These are phyloP conservation scores for Skeletonema menzelii DNA, from an alignment of 108 stramenopile genomes.

Conservation along the genomic window DNA sequence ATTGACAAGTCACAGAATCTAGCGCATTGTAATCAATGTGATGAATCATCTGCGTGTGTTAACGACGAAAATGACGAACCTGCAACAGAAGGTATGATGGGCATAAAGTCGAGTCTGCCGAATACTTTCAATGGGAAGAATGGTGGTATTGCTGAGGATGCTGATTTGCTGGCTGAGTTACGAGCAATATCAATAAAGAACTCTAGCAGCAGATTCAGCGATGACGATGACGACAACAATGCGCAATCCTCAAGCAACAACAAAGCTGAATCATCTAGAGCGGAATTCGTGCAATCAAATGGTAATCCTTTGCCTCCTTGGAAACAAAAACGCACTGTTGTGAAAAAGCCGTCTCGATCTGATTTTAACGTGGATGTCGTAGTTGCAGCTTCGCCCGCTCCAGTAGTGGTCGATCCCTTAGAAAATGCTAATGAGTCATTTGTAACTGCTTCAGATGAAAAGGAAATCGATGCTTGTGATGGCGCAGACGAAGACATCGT, in stretches of 20 bases:
- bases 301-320: not conserved
- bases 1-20: not conserved
- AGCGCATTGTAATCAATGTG: conserved; percentile 10
- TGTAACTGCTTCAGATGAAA: not conserved
- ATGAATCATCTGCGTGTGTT: conserved; percentile 46
- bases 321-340: too few species aligned
- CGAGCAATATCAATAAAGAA: conserved; percentile 53
- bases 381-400: not conserved
- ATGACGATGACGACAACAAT: conserved; percentile 8
- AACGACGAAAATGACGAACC: conserved; percentile 12
- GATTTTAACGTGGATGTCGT: too few species aligned
- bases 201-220: conserved; percentile 23
- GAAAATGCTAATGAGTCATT: not conserved
- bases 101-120: conserved; percentile 45
- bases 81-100: conserved; percentile 19
- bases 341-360: too few species aligned
- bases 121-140: conserved; percentile 68
- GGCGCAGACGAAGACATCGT: conserved; percentile 10
- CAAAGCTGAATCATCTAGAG: too few species aligned
- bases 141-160: conserved; percentile 78
- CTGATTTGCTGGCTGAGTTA: conserved; percentile 51
- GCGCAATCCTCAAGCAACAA: not conserved
- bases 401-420: too few species aligned
- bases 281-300: not conserved
- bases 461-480: conserved; percentile 10